Conservation (phyloP, 345 rosid species). For the Capsella bursapastoris region DNA sequence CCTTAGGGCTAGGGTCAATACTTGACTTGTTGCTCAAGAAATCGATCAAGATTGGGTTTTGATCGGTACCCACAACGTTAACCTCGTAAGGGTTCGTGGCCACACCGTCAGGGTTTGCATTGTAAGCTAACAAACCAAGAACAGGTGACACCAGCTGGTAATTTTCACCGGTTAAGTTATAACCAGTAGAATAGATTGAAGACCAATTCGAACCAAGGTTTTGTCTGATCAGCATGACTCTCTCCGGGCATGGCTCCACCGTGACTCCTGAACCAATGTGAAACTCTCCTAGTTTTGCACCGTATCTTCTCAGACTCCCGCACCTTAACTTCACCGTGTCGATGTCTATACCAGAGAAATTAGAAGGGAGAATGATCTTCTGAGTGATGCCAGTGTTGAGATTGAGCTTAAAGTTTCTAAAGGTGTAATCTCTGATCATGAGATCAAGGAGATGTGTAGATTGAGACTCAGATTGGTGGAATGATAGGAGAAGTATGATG, state of each 20-base stretch:
- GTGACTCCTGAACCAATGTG: conserved; percentile 39
- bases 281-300: conserved; percentile 42
- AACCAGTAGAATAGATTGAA: conserved; percentile 35
- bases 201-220: conserved; percentile 47
- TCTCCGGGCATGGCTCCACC: conserved; percentile 42
- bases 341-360: conserved; percentile 69
- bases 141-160: conserved; percentile 46
- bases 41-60: conserved; percentile 38
- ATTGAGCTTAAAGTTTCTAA: conserved; percentile 55
- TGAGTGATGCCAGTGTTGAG: conserved; percentile 65
- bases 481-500: conserved; percentile 37
- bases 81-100: conserved; percentile 36
- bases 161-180: conserved; percentile 27
- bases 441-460: conserved; percentile 71
- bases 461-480: conserved; percentile 49
- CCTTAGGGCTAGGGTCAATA: conserved; percentile 19
- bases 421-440: conserved; percentile 73
- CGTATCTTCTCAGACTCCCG: conserved; percentile 46
- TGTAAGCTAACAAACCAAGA: conserved; percentile 45
- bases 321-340: conserved; percentile 43
- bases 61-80: conserved; percentile 16
- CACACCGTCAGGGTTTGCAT: conserved; percentile 44
- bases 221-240: conserved; percentile 46
- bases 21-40: conserved; percentile 36
- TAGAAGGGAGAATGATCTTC: conserved; percentile 63